Percentiles rank a stretch among this genome's conserved stretches.
phyloP scores from a whole-genome alignment of 2,329 filamentous ascomycete species.

The Verticillium zaregamsianum region DNA sequence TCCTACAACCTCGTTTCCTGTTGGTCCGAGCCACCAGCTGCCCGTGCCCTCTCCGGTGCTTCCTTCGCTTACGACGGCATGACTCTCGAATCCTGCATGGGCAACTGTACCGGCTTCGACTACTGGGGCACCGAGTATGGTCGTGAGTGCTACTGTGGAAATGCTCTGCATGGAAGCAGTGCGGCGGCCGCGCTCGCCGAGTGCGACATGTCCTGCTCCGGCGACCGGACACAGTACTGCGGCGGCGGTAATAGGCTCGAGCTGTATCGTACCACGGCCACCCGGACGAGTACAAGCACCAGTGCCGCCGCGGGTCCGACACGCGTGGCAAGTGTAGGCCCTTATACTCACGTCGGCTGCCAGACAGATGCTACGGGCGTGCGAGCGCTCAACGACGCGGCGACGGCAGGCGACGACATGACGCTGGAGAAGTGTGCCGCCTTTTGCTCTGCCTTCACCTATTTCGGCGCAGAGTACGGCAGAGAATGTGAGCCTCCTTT shows the following conservation, averaged over 20 bases:
- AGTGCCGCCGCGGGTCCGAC: slow-evolving; percentile 24
- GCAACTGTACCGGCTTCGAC: slow-evolving; percentile 39
- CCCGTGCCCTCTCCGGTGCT: slow-evolving; percentile 37
- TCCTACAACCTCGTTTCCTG: slow-evolving; percentile 43
- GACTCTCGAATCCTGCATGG: slow-evolving; percentile 44
- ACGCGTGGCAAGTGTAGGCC: slow-evolving; percentile 24
- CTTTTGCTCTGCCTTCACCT: slow-evolving; percentile 29
- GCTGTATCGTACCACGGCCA: slow-evolving; percentile 36
- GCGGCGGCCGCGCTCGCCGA: slow-evolving; percentile 22
- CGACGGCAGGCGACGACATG: slow-evolving; percentile 28
- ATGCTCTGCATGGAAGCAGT: slow-evolving; percentile 22
- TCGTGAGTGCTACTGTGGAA: slow-evolving; percentile 48
- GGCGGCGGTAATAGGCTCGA: slow-evolving; percentile 38
- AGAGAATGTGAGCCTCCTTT: slow-evolving; percentile 25
- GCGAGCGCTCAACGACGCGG: slow-evolving; percentile 30
- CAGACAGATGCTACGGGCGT: slow-evolving; percentile 30
- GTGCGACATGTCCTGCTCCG: slow-evolving; percentile 36
- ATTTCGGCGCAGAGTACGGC: slow-evolving; percentile 33
- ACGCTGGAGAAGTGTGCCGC: slow-evolving; percentile 32
- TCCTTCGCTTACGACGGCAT: slow-evolving; percentile 41
- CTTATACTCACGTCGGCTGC: slow-evolving; percentile 33
- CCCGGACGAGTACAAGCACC: slow-evolving; percentile 18
- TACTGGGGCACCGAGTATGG: slow-evolving; percentile 50
- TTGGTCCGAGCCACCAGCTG: slow-evolving; percentile 39
- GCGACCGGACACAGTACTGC: slow-evolving; percentile 35